Evolutionary conservation across 2,329 filamentous ascomycete species (phyloP), one percentile per base, ranked within the genome.

Genomic region (Pyricularia sp.): DNA sequence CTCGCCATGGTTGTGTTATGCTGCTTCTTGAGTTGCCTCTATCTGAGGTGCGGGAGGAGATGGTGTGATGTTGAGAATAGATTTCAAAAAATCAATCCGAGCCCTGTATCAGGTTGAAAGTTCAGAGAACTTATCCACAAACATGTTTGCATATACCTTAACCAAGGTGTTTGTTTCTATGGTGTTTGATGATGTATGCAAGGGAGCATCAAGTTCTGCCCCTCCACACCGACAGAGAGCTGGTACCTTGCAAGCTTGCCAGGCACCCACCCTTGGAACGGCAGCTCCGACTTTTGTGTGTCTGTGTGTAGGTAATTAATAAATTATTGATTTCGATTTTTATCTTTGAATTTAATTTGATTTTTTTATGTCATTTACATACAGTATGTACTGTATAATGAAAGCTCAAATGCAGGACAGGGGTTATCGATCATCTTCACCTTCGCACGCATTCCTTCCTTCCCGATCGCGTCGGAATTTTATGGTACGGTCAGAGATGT

Each of bases 161-260:
- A n/a, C 42, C 2, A 20, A 50, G 42, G 42, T 50, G 17, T 50
- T n/a, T 50, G 4, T n/a, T 50, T 50, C 42, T 50, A 50, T n/a
- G 17, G 20, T 50, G 42, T n/a, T 36, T 50, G 42, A n/a, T 50
- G 42, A 50, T 50, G 42, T 50, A 50, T n/a, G n/a, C 58, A 61
- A 61, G 58, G 23, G 5, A 61, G 58, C 58, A 28, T 30, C 59
- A 28, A 63, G 59, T 63, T 63, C 59, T 63, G 59, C 59, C 59
- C 59, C 59, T 63, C 59, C 26, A 63, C 59, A 63, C 59, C 59
- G 59, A 63, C 59, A 63, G 59, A 63, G 59, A 63, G 59, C 25
- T 63, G 2, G 58, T 50, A n/a, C 14, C 42, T 50, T 50, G 42
- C 17, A 20, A 50, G 42, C 17, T 50, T n/a, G 33, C 33, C 33